Percentiles rank a stretch among this genome's conserved stretches.
Evolutionary conservation across 1,139 yeast species (phyloP).

Genomic region (Geotrichum macrosporum): DNA sequence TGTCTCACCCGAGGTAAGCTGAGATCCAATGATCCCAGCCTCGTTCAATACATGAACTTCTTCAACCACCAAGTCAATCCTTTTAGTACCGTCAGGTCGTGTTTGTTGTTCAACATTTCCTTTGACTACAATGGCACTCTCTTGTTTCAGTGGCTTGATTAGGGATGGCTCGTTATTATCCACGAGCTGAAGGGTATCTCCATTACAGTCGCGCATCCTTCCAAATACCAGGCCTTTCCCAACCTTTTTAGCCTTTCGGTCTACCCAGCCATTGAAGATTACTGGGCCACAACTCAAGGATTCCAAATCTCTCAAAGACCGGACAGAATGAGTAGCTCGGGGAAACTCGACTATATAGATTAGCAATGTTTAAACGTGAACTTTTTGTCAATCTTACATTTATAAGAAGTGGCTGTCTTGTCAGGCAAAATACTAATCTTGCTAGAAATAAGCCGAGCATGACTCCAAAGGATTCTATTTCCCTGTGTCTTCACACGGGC

Average conservation of each 20-base stretch:
- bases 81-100: slow-evolving; percentile 31
- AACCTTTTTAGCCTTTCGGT: slow-evolving; percentile 62
- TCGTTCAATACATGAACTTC: slow-evolving; percentile 56
- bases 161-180: slow-evolving; percentile 46
- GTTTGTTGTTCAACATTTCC: slow-evolving; percentile 47
- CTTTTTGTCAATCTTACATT: slow-evolving; percentile 22
- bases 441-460: slow-evolving; percentile 1
- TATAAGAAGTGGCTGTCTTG: slow-evolving; percentile 17
- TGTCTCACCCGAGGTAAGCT: slow-evolving; percentile 54
- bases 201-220: slow-evolving; percentile 65
- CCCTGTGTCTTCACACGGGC: neutral
- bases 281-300: slow-evolving; percentile 14
- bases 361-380: neutral
- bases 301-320: slow-evolving; percentile 13
- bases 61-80: slow-evolving; percentile 56
- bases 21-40: slow-evolving; percentile 67
- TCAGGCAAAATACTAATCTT: slow-evolving; percentile 16
- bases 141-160: slow-evolving; percentile 55
- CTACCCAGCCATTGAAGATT: slow-evolving; percentile 71
- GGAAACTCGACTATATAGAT: slow-evolving; percentile 24
- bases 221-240: slow-evolving; percentile 63
- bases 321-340: slow-evolving; percentile 23
- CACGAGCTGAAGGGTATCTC: slow-evolving; percentile 63
- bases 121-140: slow-evolving; percentile 69
- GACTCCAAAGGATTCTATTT: neutral